phyloP scores from a whole-genome alignment of 257 asterid species.

The Apocynum venetum region DNA sequence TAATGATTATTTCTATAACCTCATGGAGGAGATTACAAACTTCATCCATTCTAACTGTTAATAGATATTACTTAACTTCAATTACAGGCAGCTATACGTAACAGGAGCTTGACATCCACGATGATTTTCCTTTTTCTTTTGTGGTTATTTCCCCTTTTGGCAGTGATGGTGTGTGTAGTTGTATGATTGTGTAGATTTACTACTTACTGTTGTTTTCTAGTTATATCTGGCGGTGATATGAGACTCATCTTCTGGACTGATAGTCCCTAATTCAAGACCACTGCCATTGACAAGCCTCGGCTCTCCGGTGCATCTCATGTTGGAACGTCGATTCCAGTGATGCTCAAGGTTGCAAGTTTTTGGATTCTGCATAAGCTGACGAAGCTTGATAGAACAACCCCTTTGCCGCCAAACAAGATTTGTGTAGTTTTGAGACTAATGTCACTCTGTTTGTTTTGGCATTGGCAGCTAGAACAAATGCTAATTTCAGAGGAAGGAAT shows the following conservation, averaged over 20 bases:
- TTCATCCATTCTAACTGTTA: slow-evolving; percentile 37
- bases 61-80: slow-evolving; percentile 25
- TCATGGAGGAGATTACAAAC: slow-evolving; percentile 37
- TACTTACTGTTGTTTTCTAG: slow-evolving; percentile 25
- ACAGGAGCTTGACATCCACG: slow-evolving; percentile 31
- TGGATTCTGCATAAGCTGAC: slow-evolving; percentile 7
- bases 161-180: slow-evolving; percentile 44
- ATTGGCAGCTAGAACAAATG: slow-evolving; percentile 13
- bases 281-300: background rate
- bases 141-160: slow-evolving; percentile 14
- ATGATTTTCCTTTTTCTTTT: background rate
- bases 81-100: slow-evolving; percentile 33
- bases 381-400: background rate
- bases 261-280: background rate
- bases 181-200: slow-evolving; percentile 40
- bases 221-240: slow-evolving; percentile 28
- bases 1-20: slow-evolving; percentile 38
- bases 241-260: slow-evolving; percentile 22
- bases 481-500: slow-evolving; percentile 43
- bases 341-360: background rate
- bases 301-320: background rate
- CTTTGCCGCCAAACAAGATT: slow-evolving; percentile 18
- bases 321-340: too few relatives aligned
- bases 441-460: slow-evolving; percentile 16
- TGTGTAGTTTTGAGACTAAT: slow-evolving; percentile 15